A percentile compares a stretch with the other conserved stretches of the same genome.
Evolutionary conservation across 306 rosid genomes (phyloP).

Genomic region (Begonia fuchsioides): DNA sequence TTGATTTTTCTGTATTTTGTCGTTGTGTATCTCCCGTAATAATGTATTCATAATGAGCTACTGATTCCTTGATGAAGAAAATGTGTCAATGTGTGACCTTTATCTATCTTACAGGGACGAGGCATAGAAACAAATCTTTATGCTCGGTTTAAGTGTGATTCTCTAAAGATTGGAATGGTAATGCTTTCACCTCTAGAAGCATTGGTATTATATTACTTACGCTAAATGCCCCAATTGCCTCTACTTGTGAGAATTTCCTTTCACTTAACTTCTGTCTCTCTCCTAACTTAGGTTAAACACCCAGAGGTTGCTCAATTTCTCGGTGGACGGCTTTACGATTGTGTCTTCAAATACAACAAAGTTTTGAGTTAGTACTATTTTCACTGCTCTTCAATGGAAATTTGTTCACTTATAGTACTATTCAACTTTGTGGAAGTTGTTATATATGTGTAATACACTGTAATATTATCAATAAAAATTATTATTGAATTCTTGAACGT

Average conservation of each 20-base stretch:
- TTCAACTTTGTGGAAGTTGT: too few species aligned
- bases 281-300: conserved; percentile 76
- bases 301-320: conserved; percentile 86
- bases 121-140: conserved; percentile 89
- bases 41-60: too few species aligned
- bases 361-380: conserved; percentile 26
- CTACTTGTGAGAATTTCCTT: neutral
- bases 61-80: too few species aligned
- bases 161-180: conserved; percentile 95
- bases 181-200: conserved; percentile 1
- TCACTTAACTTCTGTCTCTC: neutral
- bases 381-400: neutral
- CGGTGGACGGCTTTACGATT: conserved; percentile 81
- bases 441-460: too few species aligned
- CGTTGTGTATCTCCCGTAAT: too few species aligned
- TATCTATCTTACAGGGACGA: conserved; percentile 62
- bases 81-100: conserved; percentile 2
- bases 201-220: too few species aligned
- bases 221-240: neutral
- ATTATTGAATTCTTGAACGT: too few species aligned
- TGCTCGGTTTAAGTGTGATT: conserved; percentile 87
- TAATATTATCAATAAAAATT: too few species aligned
- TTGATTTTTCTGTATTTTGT: too few species aligned
- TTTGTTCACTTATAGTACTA: too few species aligned
- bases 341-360: conserved; percentile 85